Base-by-base conservation (phyloP, 2,329 filamentous ascomycete genomes). In the Fusarium pseudocircinatum region DNA sequence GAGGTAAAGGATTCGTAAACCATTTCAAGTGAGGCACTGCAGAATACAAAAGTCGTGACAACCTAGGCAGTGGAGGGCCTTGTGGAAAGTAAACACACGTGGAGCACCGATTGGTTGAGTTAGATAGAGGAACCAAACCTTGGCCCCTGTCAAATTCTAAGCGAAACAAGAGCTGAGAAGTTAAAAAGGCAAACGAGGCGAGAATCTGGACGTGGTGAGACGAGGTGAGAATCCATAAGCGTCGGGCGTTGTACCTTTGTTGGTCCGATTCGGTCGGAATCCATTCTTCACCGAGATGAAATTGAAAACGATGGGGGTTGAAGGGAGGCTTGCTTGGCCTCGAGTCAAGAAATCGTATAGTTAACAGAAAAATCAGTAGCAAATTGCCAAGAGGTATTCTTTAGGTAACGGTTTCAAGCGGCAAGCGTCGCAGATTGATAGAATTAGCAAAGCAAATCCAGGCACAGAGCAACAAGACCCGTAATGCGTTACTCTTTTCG, bases 101-200 rank as follows among this genome's bases (percentile, higher is more conserved):
- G 71, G 71, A 72, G 58, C 65, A 74, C 68, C 60, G 63, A 74
- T 74, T 74, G 72, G 72, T 52, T 42, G 20, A 40, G 42, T 69
- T 49, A 46, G 36, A 60, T 44, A 67, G 57, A 57, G 32, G 20
- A 59, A 37, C 47, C n/a, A 61, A n/a, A 56, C 18, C 22, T 42
- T 36, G 44, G 32, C 60, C 72, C 71, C 68, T 74, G 63, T 72
- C 64, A 61, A 42, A 46, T 60, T 66, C 57, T 64, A 42, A 47
- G 66, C 63, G 57, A 74, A 56, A 61, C 64, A 69, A 47, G 30
- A 68, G 56, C 61, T 56, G 50, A 42, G 57, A 72, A 62, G 65
- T 40, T 30, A 52, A 30, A 68, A 54, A 43, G 56, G 30, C 37
- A 46, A 46, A 49, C 47, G 37, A 62, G 57, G 61, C 57, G 47